Evolutionary conservation across 371 early-diverging fungal genomes (phyloP).

Genomic region (Rhizopus arrhizus): DNA sequence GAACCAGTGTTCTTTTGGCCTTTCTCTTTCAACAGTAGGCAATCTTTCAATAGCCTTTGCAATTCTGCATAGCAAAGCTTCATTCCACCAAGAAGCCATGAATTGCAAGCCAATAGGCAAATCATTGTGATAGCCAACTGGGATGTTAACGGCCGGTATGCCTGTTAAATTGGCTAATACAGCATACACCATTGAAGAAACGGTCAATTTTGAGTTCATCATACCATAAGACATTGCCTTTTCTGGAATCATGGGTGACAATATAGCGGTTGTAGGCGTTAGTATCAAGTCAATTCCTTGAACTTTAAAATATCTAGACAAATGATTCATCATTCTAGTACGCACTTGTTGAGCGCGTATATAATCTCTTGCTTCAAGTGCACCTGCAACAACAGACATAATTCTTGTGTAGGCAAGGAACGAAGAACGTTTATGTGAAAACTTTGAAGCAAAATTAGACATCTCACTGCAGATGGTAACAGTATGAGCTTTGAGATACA

Average conservation of each 20-base stretch:
- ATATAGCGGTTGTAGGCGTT: constrained; percentile 63
- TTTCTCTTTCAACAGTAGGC: constrained; percentile 34
- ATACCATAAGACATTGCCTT: constrained; percentile 55
- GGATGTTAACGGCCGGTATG: constrained; percentile 68
- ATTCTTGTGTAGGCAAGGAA: constrained; percentile 44
- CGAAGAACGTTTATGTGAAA: constrained; percentile 14
- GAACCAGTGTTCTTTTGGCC: constrained; percentile 23
- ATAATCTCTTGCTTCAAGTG: constrained; percentile 47
- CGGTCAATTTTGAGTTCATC: constrained; percentile 51
- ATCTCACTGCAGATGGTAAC: constrained; percentile 71
- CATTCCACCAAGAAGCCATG: constrained; percentile 74
- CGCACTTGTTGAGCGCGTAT: constrained; percentile 61
- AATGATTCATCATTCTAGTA: constrained; percentile 57
- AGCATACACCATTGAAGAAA: constrained; percentile 61
- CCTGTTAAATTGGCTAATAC: constrained; percentile 71
- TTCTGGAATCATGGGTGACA: constrained; percentile 59
- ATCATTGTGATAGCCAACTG: constrained; percentile 62
- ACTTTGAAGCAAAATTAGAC: constrained; percentile 38
- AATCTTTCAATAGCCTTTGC: constrained; percentile 55
- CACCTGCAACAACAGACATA: constrained; percentile 23
- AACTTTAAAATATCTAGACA: constrained; percentile 53
- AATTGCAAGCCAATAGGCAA: constrained; percentile 75
- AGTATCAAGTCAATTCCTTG: constrained; percentile 53
- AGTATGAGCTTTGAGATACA: constrained; percentile 53
- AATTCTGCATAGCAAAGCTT: constrained; percentile 60